Base-by-base conservation (phyloP, 1,139 yeast genomes). In the Groenewaldozyma auringiensis region DNA sequence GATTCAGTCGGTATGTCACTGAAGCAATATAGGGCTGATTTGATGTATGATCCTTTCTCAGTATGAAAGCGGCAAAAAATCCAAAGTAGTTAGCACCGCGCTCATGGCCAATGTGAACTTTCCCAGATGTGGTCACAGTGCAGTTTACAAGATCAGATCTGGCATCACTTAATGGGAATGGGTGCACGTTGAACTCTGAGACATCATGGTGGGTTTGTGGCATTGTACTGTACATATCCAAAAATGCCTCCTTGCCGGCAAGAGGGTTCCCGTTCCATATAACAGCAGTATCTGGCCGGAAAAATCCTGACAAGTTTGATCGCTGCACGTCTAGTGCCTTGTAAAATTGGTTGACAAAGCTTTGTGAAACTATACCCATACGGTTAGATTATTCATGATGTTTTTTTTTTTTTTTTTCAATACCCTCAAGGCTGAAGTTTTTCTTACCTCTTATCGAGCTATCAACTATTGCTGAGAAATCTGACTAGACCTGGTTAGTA, bases 211-310 rank as follows among this genome's bases (percentile, higher is more conserved):
- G 37, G 11, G 64, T 60, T 14, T 42, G 45, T 2, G 69, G 69
- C 56, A 62, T 56, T 21, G 53, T 51, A 2, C 52, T 40, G 47
- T 59, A 50, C 63, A 64, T 60, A 34, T 57, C 57, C 35, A 54
- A 35, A 38, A 66, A 64, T 14, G 62, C 59, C 22, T 62, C 67
- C 4, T 55, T 50, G n/a, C 70, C 70, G 16, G 58, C 65, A 14
- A 66, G 52, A n/a, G 70, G 69, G 18, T 59, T 61, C 16, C 70
- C 70, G 49, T 65, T 63, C 68, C 68, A 66, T 17, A 66, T 64
- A 21, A 66, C 56, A 18, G 67, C 62, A 3, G 66, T 58, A 20
- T 53, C 53, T 13, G 63, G 61, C 14, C 49, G 42, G 13, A 65
- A 42, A 41, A 54, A 53, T 25, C 51, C 46, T 34, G 52, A 47